phyloP scores from a whole-genome alignment of 2,329 filamentous ascomycete species.

The Orbilia quercus region DNA sequence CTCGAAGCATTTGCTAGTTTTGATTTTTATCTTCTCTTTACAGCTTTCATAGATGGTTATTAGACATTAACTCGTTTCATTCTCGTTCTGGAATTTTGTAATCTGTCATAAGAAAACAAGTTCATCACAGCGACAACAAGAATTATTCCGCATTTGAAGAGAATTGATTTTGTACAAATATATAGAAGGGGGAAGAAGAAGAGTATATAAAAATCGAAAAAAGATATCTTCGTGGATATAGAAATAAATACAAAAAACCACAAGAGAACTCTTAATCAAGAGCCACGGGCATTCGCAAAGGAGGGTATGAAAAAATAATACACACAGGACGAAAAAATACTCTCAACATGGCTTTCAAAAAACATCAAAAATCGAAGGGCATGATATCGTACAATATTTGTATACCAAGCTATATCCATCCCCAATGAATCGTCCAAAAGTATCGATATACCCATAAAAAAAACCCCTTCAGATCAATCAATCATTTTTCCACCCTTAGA shows the following conservation, averaged over 20 bases:
- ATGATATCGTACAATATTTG: slow-evolving; percentile 45
- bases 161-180: slow-evolving; percentile 24
- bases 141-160: no score
- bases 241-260: slow-evolving; percentile 1
- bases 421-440: background rate
- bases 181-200: slow-evolving; percentile 10
- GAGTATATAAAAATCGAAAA: background rate
- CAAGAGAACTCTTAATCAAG: slow-evolving; percentile 1
- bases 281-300: slow-evolving; percentile 14
- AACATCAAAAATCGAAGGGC: slow-evolving; percentile 2
- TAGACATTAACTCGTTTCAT: no score
- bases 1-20: no score
- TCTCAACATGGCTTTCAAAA: background rate
- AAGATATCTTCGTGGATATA: slow-evolving; percentile 8
- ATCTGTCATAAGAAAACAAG: no score
- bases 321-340: slow-evolving; percentile 2
- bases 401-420: slow-evolving; percentile 11
- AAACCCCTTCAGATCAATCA: slow-evolving; percentile 6
- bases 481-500: background rate
- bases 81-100: no score
- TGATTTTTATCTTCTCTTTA: no score
- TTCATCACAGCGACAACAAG: no score
- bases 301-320: slow-evolving; percentile 36
- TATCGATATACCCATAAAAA: background rate
- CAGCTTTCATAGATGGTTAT: background rate